Base-by-base conservation (phyloP, 2,329 filamentous ascomycete species). In the Colletotrichum salicis region DNA sequence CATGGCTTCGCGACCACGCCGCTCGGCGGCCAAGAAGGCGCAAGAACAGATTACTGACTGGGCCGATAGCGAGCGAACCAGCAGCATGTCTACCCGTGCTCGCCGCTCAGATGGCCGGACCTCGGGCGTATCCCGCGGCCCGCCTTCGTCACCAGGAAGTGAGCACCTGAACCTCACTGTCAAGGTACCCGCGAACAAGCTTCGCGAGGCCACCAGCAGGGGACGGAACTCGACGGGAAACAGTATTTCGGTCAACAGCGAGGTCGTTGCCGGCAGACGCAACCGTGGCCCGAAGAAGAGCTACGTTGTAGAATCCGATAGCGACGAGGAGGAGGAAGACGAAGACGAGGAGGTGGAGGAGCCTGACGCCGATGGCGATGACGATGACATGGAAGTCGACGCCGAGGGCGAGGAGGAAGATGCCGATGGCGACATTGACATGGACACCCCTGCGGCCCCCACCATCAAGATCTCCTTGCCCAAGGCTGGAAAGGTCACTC, bases 211-310 rank as follows among this genome's bases (percentile, higher is more conserved):
- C 58, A 86, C 85, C 7, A 83, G 83, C 54, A 82, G 80, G 59
- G 75, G 79, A 55, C 81, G 81, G 57, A 74, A 73, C 45, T 76
- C 73, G 74, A 77, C 76, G 74, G 77, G 75, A 35, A 77, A 74
- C 73, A 78, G 79, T 67, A 77, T 72, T 24, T 73, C 76, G 15
- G 73, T 75, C 11, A 76, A 73, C 69, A 77, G 84, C 35, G 84
- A 87, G 75, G 86, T 88, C 60, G 78, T 87, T 22, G 80, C 84
- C 31, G 85, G 86, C 48, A 88, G 87, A 75, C 84, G 88, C 60
- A 88, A 86, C 70, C 85, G 88, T 10, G 86, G 86, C 6, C 84
- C 83, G 22, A 88, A 89, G 80, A 90, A 90, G 80, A 90, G 85
- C 75, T 90, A 90, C 66, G 86, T 89, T 45, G 86, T 91, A 29